Evolutionary conservation across 2,329 filamentous ascomycete species (phyloP).

Genomic region (Trichothecium sympodiale): DNA sequence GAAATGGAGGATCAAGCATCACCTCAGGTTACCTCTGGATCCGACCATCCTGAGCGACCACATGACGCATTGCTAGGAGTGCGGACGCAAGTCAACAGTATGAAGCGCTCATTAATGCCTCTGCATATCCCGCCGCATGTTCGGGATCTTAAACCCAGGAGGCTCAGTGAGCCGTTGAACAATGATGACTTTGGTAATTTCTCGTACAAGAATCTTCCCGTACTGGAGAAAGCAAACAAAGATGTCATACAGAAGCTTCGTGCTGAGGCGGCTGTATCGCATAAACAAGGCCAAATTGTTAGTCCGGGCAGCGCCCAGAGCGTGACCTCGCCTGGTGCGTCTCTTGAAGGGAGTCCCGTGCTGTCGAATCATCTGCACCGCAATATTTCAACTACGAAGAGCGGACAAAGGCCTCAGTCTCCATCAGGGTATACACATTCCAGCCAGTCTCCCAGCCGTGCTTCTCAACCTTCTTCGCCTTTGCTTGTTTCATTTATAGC

Average conservation of each 20-base stretch:
- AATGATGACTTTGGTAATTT: conserved; percentile 94
- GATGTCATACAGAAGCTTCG: conserved; percentile 95
- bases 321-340: conserved; percentile 45
- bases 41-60: conserved; percentile 77
- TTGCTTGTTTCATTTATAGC: conserved; percentile 95
- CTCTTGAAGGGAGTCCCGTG: conserved; percentile 76
- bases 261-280: conserved; percentile 70
- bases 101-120: conserved; percentile 88
- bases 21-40: conserved; percentile 51
- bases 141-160: conserved; percentile 74
- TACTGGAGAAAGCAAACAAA: conserved; percentile 96
- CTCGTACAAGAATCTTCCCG: conserved; percentile 92
- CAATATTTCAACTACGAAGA: conserved; percentile 73
- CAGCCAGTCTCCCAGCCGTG: conserved; percentile 78
- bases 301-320: conserved; percentile 30
- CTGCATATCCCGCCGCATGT: conserved; percentile 95
- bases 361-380: conserved; percentile 70
- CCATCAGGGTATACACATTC: conserved; percentile 70
- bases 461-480: conserved; percentile 58
- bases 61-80: conserved; percentile 91
- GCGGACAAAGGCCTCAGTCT: conserved; percentile 68
- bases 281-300: conserved; percentile 35
- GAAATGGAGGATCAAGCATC: conserved; percentile 86
- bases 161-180: conserved; percentile 80
- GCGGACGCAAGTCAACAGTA: conserved; percentile 70